phyloP scores from a whole-genome alignment of 202 grass and related monocot genomes.

The Setaria viridis region DNA sequence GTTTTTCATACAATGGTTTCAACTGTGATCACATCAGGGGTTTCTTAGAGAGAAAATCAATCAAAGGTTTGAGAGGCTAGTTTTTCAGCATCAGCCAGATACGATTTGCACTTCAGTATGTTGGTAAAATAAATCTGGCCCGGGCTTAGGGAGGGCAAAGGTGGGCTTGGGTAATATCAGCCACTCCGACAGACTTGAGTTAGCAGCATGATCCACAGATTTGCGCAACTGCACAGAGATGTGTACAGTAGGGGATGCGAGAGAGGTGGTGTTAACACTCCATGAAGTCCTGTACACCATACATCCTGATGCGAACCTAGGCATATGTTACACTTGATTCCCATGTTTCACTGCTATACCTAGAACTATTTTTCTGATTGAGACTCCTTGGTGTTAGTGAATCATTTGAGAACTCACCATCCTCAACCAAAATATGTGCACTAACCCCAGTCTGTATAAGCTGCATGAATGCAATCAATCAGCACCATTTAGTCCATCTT shows the following conservation, averaged over 20 bases:
- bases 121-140: neutral
- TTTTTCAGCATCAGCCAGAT: too few species aligned
- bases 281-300: neutral
- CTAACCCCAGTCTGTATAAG: neutral
- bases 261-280: neutral
- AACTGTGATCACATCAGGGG: too few species aligned
- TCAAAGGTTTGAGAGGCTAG: neutral
- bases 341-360: neutral
- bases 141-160: neutral
- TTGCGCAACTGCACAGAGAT: neutral
- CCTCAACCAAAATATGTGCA: constrained; percentile 12
- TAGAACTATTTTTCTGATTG: neutral
- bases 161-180: neutral
- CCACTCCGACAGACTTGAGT: neutral
- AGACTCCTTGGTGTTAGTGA: constrained; percentile 1
- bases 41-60: too few species aligned
- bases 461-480: constrained; percentile 1
- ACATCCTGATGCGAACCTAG: neutral
- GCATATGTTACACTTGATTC: neutral
- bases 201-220: neutral
- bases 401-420: neutral
- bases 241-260: neutral
- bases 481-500: constrained; percentile 5
- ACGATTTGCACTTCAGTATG: neutral
- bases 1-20: too few species aligned